Evolutionary conservation across 2,329 filamentous ascomycete genomes (phyloP), one percentile per base, ranked within the genome.

Genomic region (Coniochaeta sp.): DNA sequence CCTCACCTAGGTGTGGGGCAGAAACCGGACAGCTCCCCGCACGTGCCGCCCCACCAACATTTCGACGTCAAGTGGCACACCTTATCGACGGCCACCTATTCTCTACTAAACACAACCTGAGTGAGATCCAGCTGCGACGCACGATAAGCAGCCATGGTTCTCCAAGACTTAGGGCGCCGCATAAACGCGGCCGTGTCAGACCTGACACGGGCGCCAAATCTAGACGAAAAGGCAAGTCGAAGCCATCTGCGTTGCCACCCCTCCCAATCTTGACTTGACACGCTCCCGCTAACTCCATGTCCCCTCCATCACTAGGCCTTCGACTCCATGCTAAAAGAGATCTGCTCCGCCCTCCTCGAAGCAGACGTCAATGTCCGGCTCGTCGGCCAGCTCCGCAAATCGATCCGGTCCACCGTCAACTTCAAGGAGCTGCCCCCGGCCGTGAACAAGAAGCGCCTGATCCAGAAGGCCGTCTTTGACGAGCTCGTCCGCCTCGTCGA

Each of bases 281-380:
- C 12, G n/a, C n/a, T n/a, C 34, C 26, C 16, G 65, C 74, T 81
- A 69, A 82, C 71, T n/a, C n/a, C 24, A 57, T 52, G 54, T 59
- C 12, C 30, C 30, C 58, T 7, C 26, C 34, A 26, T 62, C n/a
- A n/a, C 38, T n/a, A 95, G 91, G 92, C 93, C 47, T 98, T 99
- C 74, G 95, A 99, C 80, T 83, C 84, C 69, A 99, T 99, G 95
- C 84, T 99, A 74, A 98, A 98, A 79, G 93, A 98, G 77, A 98
- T 99, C 70, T 96, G 92, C 74, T 87, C 93, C 65, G 95, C 95
- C 63, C 89, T 99, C 22, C 86, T 98, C 71, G 93, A 96, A 81
- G 91, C 95, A 75, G 95, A 99, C 70, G 95, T 99, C 71, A 99
- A 98, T 74, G 90, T 99, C 65, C 89, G 90, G 69, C 90, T 99